Percentiles rank a stretch among this genome's conserved stretches.
phyloP scores from a whole-genome alignment of 2,329 filamentous ascomycete species.

The Neofusicoccum laricinum region DNA sequence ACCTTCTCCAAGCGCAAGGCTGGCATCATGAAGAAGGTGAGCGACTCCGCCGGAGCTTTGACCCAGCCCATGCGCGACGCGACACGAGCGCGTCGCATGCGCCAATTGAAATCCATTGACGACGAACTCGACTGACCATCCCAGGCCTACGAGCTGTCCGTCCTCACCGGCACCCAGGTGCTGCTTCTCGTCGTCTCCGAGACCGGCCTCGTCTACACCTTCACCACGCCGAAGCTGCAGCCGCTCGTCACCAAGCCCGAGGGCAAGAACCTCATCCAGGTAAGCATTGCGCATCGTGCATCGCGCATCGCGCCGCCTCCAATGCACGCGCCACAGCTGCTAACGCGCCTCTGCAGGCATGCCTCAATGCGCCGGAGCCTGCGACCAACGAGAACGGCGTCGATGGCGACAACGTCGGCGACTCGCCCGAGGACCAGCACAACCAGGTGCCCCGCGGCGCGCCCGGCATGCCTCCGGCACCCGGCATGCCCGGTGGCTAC shows the following conservation, averaged over 20 bases:
- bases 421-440: constrained; percentile 88
- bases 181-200: constrained; percentile 94
- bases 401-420: constrained; percentile 57
- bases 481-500: constrained; percentile 65
- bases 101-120: constrained; percentile 16
- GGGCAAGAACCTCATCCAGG: constrained; percentile 99
- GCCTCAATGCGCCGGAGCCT: constrained; percentile 92
- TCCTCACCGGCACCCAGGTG: constrained; percentile 96
- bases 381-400: constrained; percentile 64
- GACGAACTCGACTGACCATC: constrained; percentile 22
- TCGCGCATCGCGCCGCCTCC: constrained; percentile 11
- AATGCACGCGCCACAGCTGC: not conserved
- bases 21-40: constrained; percentile 99
- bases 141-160: constrained; percentile 94
- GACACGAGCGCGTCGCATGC: constrained; percentile 29
- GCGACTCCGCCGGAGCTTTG: constrained; percentile 27
- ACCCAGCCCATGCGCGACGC: constrained; percentile 24
- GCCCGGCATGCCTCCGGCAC: constrained; percentile 62
- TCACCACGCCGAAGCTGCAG: constrained; percentile 97
- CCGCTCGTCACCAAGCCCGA: constrained; percentile 97
- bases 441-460: constrained; percentile 74
- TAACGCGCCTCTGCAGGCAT: constrained; percentile 63
- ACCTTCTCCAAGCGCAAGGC: constrained; percentile 99
- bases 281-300: constrained; percentile 45
- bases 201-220: constrained; percentile 95